Evolutionary conservation across 1,284 basidiomycete genomes (phyloP).

Genomic region (Ceratobasidium sp.): DNA sequence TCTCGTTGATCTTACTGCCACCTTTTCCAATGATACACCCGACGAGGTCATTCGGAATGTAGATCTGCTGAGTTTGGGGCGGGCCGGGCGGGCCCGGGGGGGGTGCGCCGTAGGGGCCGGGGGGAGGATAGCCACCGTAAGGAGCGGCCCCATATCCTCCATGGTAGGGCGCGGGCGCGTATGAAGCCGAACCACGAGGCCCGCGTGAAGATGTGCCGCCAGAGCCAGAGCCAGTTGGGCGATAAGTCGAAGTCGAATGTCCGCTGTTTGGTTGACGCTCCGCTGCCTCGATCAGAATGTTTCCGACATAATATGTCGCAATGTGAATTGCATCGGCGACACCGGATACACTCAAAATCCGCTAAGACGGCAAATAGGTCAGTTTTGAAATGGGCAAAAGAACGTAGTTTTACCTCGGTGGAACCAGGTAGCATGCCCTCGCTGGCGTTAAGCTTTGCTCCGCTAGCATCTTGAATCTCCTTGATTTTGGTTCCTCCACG

Average conservation of each 20-base stretch:
- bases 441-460: conserved; percentile 94
- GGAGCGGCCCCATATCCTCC: conserved; percentile 43
- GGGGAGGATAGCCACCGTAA: conserved; percentile 52
- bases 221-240: conserved; percentile 59
- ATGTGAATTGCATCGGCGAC: conserved; percentile 99
- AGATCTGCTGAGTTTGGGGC: conserved; percentile 97
- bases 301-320: conserved; percentile 98
- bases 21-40: conserved; percentile 99
- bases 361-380: conserved; percentile 62
- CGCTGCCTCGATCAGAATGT: conserved; percentile 95
- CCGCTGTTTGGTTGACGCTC: conserved; percentile 69
- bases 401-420: conserved; percentile 83
- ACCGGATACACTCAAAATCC: conserved; percentile 95
- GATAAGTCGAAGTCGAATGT: conserved; percentile 54
- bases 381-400: neutral
- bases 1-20: conserved; percentile 99
- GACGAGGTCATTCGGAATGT: conserved; percentile 97
- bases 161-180: conserved; percentile 65
- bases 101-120: conserved; percentile 52
- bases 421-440: conserved; percentile 99
- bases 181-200: conserved; percentile 58
- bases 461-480: conserved; percentile 99
- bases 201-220: conserved; percentile 42
- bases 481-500: conserved; percentile 99
- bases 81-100: conserved; percentile 63